These are phyloP conservation scores for Grosmannia huntii DNA, from an alignment of 2,329 filamentous ascomycete species.

Conservation along the genomic window DNA sequence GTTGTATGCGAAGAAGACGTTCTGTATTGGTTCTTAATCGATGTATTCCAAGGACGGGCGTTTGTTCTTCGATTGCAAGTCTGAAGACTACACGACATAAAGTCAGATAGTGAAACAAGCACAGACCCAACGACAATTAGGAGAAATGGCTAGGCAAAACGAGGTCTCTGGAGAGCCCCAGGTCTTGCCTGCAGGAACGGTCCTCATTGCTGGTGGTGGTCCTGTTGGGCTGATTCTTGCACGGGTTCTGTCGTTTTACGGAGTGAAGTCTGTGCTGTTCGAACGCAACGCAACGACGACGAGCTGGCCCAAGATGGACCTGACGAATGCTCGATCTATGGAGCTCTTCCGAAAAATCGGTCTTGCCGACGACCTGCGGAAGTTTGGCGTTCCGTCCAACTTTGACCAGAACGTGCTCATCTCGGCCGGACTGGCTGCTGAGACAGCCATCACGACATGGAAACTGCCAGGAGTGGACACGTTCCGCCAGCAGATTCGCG, in stretches of 20 bases:
- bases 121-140: not conserved
- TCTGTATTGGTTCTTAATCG: not conserved
- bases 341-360: slow-evolving; percentile 17
- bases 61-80: not conserved
- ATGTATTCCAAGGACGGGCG: not conserved
- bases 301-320: slow-evolving; percentile 24
- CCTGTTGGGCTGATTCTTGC: slow-evolving; percentile 5
- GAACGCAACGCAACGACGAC: slow-evolving; percentile 6
- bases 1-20: not conserved
- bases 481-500: slow-evolving; percentile 13
- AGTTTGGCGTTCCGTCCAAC: slow-evolving; percentile 8
- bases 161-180: not conserved
- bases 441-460: slow-evolving; percentile 10
- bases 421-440: slow-evolving; percentile 9
- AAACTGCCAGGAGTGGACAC: slow-evolving; percentile 7
- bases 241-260: slow-evolving; percentile 1
- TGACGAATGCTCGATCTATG: slow-evolving; percentile 21
- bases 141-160: not conserved
- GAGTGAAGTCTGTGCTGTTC: not conserved
- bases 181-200: not conserved
- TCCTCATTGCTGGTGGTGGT: slow-evolving; percentile 5
- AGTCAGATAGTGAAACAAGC: not conserved
- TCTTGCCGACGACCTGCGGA: slow-evolving; percentile 16
- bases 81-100: not conserved
- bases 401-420: slow-evolving; percentile 11